A percentile compares a stretch with the other conserved stretches of the same genome.
Evolutionary conservation across 352 stramenopile genomes (phyloP).

Genomic region (Thraustochytrium sp.): DNA sequence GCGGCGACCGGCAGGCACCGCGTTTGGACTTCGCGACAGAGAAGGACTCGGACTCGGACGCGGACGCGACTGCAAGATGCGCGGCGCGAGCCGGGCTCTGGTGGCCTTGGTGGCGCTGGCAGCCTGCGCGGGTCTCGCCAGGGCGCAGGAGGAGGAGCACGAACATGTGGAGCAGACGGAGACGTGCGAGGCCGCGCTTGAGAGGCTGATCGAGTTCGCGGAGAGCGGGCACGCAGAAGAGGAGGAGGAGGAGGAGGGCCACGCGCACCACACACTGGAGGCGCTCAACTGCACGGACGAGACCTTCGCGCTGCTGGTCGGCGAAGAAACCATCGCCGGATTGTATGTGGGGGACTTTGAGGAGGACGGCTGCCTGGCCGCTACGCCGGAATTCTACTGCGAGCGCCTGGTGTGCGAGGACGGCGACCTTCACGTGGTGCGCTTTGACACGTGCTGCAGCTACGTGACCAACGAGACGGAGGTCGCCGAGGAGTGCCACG

Average conservation of each 20-base stretch:
- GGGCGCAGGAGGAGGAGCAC: too few species aligned
- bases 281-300: background rate
- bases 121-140: too few species aligned
- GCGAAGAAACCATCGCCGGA: background rate
- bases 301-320: background rate
- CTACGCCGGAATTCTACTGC: background rate
- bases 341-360: background rate
- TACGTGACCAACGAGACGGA: background rate
- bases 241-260: constrained; percentile 28
- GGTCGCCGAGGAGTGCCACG: background rate
- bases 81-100: too few species aligned
- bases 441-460: background rate
- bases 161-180: background rate
- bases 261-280: background rate
- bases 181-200: background rate
- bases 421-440: constrained; percentile 14
- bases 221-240: background rate
- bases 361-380: background rate
- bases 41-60: too few species aligned
- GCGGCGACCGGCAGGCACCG: background rate
- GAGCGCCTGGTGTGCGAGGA: background rate
- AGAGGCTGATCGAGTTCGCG: background rate
- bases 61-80: too few species aligned
- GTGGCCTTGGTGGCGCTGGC: too few species aligned
- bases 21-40: background rate